These are phyloP conservation scores for Kuraishia ogatae DNA, from an alignment of 805 yeast species.

Conservation along the genomic window DNA sequence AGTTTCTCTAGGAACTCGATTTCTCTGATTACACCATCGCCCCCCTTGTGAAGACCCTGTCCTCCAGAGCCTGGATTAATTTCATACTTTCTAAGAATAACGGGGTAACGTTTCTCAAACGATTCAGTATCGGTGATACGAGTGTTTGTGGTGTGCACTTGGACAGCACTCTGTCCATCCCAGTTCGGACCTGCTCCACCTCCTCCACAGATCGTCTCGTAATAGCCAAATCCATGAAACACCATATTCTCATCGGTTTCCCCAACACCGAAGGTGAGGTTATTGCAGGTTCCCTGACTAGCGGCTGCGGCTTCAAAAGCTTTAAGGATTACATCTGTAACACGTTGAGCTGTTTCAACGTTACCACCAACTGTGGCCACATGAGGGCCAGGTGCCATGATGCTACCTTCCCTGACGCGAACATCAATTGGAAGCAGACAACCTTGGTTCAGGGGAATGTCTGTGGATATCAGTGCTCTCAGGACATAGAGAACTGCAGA, in stretches of 20 bases:
- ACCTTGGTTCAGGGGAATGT: constrained; percentile 51
- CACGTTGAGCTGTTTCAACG: constrained; percentile 77
- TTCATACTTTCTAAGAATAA: constrained; percentile 33
- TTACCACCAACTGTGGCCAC: constrained; percentile 39
- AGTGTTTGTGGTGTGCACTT: constrained; percentile 46
- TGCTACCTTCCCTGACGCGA: constrained; percentile 23
- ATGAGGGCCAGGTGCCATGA: constrained; percentile 31
- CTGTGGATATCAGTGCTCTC: constrained; percentile 37
- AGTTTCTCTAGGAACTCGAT: constrained; percentile 32
- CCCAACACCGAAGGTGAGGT: constrained; percentile 70
- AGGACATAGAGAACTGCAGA: constrained; percentile 48
- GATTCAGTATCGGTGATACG: constrained; percentile 48
- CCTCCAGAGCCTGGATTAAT: constrained; percentile 41
- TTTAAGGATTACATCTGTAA: constrained; percentile 73
- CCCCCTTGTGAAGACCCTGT: constrained; percentile 37
- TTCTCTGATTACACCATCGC: constrained; percentile 43
- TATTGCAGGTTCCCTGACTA: constrained; percentile 87
- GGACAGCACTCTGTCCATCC: constrained; percentile 39
- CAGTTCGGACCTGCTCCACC: constrained; percentile 41
- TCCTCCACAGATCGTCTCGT: constrained; percentile 32
- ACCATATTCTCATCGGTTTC: constrained; percentile 24
- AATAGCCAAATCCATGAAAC: constrained; percentile 41
- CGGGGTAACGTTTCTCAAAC: constrained; percentile 44
- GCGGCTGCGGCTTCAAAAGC: constrained; percentile 82
- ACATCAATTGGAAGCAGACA: constrained; percentile 25